A percentile compares a stretch with the other conserved stretches of the same genome.
Conservation (phyloP, 2,329 filamentous ascomycete species). For the Venturia effusa region DNA sequence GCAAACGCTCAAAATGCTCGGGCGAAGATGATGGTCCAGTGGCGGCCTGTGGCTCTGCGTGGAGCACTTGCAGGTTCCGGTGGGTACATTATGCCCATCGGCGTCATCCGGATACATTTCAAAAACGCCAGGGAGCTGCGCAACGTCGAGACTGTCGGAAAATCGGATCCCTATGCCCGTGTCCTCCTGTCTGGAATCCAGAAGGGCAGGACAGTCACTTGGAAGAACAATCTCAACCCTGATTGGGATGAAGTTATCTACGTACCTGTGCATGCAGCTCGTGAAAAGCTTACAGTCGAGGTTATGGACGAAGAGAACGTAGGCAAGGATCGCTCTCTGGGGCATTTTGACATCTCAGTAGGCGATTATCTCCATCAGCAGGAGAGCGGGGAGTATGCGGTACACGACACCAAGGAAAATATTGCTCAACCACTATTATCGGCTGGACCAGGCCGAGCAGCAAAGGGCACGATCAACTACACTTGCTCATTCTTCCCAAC, state of each 20-base stretch:
- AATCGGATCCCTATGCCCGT: constrained; percentile 89
- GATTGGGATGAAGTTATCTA: constrained; percentile 96
- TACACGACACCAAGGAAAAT: constrained; percentile 63
- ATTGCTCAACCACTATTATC: constrained; percentile 30
- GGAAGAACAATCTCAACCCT: constrained; percentile 89
- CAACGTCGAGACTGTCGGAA: constrained; percentile 90
- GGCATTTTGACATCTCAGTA: constrained; percentile 64
- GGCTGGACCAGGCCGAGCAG: constrained; percentile 62
- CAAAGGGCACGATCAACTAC: constrained; percentile 75
- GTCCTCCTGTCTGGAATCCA: constrained; percentile 83
- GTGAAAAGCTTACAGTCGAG: constrained; percentile 78
- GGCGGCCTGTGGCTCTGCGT: constrained; percentile 86
- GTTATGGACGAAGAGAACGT: constrained; percentile 96
- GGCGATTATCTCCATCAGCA: constrained; percentile 70
- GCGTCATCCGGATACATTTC: constrained; percentile 92
- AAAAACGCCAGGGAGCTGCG: constrained; percentile 70
- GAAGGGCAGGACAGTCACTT: constrained; percentile 86
- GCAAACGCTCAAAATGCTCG: constrained; percentile 71
- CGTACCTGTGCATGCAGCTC: constrained; percentile 72
- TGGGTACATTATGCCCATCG: constrained; percentile 79
- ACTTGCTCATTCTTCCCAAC: constrained; percentile 85
- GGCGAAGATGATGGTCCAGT: constrained; percentile 82
- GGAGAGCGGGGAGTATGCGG: constrained; percentile 69
- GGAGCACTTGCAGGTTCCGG: constrained; percentile 69
- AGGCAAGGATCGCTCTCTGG: constrained; percentile 81